Evolutionary conservation across 257 asterid genomes (phyloP).

Genomic region (Eustoma russellianum): DNA sequence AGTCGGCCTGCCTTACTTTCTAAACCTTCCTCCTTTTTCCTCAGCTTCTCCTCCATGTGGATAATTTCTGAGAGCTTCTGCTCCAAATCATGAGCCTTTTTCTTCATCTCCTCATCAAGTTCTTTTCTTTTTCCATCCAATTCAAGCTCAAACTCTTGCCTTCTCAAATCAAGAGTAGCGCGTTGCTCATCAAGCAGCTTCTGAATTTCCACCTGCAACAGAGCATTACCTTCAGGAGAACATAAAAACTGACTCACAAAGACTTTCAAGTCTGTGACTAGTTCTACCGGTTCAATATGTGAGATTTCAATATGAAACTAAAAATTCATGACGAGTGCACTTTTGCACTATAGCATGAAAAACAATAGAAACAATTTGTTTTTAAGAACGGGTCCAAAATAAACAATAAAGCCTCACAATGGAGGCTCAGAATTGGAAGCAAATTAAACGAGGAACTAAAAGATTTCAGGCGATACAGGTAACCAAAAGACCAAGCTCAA

Average conservation of each 20-base stretch:
- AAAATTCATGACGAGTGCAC: background rate
- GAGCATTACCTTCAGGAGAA: background rate
- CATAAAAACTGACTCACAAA: background rate
- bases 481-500: too few species aligned
- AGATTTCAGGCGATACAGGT: too few species aligned
- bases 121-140: slow-evolving; percentile 40
- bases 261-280: background rate
- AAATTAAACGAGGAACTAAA: too few species aligned
- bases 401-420: too few species aligned
- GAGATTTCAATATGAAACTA: background rate
- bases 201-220: slow-evolving; percentile 66
- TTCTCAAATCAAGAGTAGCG: slow-evolving; percentile 34
- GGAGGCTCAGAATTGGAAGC: too few species aligned
- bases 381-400: background rate
- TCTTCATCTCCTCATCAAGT: slow-evolving; percentile 46
- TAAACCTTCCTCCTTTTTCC: slow-evolving; percentile 46
- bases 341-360: background rate
- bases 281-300: background rate
- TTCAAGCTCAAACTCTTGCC: slow-evolving; percentile 50
- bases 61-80: slow-evolving; percentile 44
- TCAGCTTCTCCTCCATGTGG: slow-evolving; percentile 63
- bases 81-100: slow-evolving; percentile 34
- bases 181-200: slow-evolving; percentile 55
- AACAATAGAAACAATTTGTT: background rate
- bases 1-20: slow-evolving; percentile 53